These are phyloP conservation scores for Candida yuanshanica DNA, from an alignment of 805 yeast species.

Conservation along the genomic window DNA sequence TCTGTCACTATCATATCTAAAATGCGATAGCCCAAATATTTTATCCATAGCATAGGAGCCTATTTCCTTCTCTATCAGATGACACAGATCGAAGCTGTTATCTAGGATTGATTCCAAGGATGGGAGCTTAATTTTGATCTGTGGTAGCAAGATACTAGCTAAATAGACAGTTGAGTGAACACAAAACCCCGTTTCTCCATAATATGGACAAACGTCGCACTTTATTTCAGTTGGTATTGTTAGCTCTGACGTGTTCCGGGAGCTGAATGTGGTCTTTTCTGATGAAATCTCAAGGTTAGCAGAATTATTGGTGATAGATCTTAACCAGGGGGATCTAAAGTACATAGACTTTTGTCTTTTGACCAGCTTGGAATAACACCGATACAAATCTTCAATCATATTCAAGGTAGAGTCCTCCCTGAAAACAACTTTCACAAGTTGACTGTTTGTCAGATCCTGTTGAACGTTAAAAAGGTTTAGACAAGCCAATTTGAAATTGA, in stretches of 20 bases:
- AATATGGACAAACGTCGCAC: neutral
- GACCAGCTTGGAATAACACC: neutral
- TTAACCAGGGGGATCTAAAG: neutral
- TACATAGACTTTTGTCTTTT: neutral
- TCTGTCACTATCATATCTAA: neutral
- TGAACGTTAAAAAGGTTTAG: neutral
- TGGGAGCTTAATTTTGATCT: neutral
- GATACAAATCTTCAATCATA: neutral
- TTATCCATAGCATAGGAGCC: neutral
- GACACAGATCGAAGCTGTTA: neutral
- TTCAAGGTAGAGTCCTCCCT: neutral
- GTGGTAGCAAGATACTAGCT: neutral
- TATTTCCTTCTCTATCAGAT: neutral
- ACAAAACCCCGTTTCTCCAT: neutral
- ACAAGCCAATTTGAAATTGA: neutral
- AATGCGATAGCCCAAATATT: neutral
- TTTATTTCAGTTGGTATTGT: neutral
- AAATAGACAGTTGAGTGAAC: neutral
- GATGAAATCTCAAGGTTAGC: neutral
- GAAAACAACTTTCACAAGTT: neutral
- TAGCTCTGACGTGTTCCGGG: neutral
- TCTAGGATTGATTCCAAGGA: neutral
- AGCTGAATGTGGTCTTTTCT: neutral
- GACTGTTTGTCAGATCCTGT: neutral
- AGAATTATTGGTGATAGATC: neutral